Evolutionary conservation across 441 rosid genomes (phyloP), one percentile per base, ranked within the genome.

Genomic region (Viola pubescens): DNA sequence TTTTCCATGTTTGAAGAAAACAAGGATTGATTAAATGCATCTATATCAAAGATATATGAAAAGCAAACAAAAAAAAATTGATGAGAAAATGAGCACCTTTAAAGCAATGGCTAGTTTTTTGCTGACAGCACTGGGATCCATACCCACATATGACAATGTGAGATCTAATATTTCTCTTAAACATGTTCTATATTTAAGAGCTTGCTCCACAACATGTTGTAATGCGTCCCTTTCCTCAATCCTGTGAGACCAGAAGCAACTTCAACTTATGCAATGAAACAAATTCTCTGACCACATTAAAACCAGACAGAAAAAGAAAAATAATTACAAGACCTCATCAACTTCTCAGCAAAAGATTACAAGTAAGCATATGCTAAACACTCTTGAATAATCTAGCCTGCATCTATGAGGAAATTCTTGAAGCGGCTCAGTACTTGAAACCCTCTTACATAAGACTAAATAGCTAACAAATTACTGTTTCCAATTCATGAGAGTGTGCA

Each of bases 201-300:
- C 83, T 66, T 73, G 63, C 62, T 77, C 78, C 56, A 84, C 82
- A 62, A 84, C 65, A 44, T 73, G 53, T 64, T 62, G 76, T 64
- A 87, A 66, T 16, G 60, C 12, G 45, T 64, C 75, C 55, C 58
- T 70, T 73, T 82, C 95, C 67, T 78, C 81, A 68, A 87, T 58
- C 80, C 95, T 84, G 83, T 58, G 54, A 62, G 60, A 61, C 26
- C 52, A 65, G 34, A n/a, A 52, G 44, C 50, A 60, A 48, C 5
- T 45, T 6, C 14, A 6, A 4, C 9, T 4, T 4, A 46, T 46
- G n/a, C 4, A 46, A 46, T 46, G n/a, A 46, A 5, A 46, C 6
- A 9, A 4, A 26, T 26, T 26, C 34, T 26, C 34, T 26, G 34
- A 26, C 34, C 34, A 26, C 2, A 26, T 26, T 0, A 1, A 26